Evolutionary conservation across 345 rosid species (phyloP).

Genomic region (Boechera retrofracta): DNA sequence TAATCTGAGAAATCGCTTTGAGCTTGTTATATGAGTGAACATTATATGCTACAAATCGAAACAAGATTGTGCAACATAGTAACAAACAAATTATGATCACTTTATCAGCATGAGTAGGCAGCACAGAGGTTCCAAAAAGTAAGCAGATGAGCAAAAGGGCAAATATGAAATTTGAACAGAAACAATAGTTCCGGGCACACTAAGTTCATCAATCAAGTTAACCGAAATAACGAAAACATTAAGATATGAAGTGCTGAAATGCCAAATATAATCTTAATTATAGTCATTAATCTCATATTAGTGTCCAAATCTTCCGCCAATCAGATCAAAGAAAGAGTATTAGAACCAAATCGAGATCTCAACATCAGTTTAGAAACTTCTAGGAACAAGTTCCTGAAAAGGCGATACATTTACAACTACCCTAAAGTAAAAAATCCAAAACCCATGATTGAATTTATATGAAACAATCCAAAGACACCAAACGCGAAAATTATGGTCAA

Average conservation of each 20-base stretch:
- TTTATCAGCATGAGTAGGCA: neutral
- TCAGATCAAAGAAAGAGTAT: conserved; percentile 5
- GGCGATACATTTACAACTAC: conserved; percentile 16
- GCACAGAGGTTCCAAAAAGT: neutral
- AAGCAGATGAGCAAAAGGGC: neutral
- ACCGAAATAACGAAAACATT: neutral
- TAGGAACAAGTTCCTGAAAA: conserved; percentile 13
- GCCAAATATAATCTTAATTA: neutral
- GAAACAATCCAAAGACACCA: neutral
- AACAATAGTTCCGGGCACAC: too few relatives aligned
- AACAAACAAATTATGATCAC: neutral
- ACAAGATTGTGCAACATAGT: neutral
- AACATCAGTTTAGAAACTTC: neutral
- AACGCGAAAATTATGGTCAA: neutral
- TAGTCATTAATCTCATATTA: neutral
- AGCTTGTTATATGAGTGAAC: neutral
- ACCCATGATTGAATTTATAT: conserved; percentile 9
- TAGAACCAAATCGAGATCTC: conserved; percentile 26
- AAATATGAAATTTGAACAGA: neutral
- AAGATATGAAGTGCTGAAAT: neutral
- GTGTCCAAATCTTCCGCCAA: neutral
- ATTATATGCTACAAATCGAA: neutral
- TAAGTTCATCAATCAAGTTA: conserved; percentile 15
- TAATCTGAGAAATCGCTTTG: neutral
- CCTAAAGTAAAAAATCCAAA: neutral